A percentile compares a stretch with the other conserved stretches of the same genome.
These are phyloP conservation scores for Phanerochaete carnosa DNA, from an alignment of 768 basidiomycete species.

Conservation along the genomic window DNA sequence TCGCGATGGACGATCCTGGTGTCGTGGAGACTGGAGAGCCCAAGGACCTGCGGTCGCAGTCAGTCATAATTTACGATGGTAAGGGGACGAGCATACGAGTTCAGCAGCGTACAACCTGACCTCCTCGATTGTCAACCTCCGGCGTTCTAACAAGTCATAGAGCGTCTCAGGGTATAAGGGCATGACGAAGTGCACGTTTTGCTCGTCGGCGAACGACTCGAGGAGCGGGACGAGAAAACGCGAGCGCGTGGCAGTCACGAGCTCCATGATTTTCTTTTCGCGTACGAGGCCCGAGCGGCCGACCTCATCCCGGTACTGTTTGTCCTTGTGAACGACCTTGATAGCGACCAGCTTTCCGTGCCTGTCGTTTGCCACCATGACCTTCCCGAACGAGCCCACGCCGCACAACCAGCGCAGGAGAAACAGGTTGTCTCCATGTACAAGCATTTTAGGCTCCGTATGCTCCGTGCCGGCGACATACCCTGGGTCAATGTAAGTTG, in stretches of 20 bases:
- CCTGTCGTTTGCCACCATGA: neutral
- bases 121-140: neutral
- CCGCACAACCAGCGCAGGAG: neutral
- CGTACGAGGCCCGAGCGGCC: neutral
- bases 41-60: slow-evolving; percentile 18
- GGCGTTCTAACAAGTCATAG: neutral
- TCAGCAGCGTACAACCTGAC: slow-evolving; percentile 11
- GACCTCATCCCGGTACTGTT: neutral
- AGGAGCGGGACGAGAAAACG: slow-evolving; percentile 6
- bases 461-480: neutral
- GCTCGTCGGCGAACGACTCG: slow-evolving; percentile 10
- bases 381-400: neutral
- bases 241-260: neutral
- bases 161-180: slow-evolving; percentile 1
- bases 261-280: slow-evolving; percentile 3
- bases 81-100: slow-evolving; percentile 8
- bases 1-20: slow-evolving; percentile 42
- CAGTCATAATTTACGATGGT: neutral
- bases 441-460: neutral
- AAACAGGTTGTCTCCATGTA: neutral
- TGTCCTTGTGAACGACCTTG: slow-evolving; percentile 13
- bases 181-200: slow-evolving; percentile 14
- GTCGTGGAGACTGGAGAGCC: slow-evolving; percentile 21
- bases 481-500: neutral
- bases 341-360: neutral